Conservation (phyloP, 2,329 filamentous ascomycete species). For the Capronia americana region DNA sequence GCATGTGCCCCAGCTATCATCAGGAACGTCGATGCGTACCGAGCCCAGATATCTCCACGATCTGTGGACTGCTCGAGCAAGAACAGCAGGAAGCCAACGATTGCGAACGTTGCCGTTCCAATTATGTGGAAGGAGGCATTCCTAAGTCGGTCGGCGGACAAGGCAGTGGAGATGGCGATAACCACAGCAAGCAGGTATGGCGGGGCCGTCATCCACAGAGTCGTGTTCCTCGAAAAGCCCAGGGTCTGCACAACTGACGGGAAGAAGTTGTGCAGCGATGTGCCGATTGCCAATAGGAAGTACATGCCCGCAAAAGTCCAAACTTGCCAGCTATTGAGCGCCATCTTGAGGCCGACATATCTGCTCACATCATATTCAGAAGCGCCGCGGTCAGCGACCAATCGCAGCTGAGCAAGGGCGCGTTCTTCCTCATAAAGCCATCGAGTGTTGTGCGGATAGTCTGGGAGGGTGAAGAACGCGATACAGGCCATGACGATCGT, state of each 20-base stretch:
- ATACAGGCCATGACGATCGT: constrained; percentile 66
- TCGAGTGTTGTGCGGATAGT: constrained; percentile 67
- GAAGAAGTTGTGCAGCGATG: constrained; percentile 70
- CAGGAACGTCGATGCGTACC: constrained; percentile 45
- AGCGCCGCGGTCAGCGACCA: constrained; percentile 28
- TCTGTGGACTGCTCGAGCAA: constrained; percentile 23
- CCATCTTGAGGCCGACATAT: constrained; percentile 27
- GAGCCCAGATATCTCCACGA: constrained; percentile 39
- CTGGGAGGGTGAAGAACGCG: constrained; percentile 67
- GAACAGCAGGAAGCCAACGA: constrained; percentile 44
- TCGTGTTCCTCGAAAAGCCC: constrained; percentile 62
- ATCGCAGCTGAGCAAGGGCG: constrained; percentile 54
- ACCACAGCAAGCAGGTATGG: constrained; percentile 47
- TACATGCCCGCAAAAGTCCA: constrained; percentile 46
- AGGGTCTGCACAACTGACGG: constrained; percentile 73
- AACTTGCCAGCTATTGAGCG: constrained; percentile 43
- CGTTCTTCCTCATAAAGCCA: constrained; percentile 67
- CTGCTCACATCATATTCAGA: constrained; percentile 17
- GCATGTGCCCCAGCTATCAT: constrained; percentile 46
- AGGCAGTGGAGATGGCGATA: constrained; percentile 68
- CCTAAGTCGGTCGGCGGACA: constrained; percentile 68
- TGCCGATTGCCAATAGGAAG: constrained; percentile 51
- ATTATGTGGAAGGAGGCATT: constrained; percentile 74
- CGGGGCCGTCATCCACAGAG: constrained; percentile 69
- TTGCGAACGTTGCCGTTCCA: constrained; percentile 52